Percentiles rank a stretch among this genome's conserved stretches.
phyloP scores from a whole-genome alignment of 371 early-diverging fungal genomes.

The Apophysomyces sp. region DNA sequence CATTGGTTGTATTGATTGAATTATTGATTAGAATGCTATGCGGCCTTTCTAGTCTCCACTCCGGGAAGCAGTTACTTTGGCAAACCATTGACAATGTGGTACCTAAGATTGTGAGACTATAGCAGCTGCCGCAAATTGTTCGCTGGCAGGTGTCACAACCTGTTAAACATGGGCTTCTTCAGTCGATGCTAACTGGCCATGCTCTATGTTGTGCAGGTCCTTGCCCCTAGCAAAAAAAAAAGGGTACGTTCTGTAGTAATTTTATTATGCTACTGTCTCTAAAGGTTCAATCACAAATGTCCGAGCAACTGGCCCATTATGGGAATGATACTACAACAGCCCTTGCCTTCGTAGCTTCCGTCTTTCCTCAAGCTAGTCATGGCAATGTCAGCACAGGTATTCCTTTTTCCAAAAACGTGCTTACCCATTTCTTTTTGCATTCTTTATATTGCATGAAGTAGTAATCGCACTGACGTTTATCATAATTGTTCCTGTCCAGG shows the following conservation, averaged over 20 bases:
- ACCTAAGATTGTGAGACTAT: too few species aligned
- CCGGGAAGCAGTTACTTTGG: too few species aligned
- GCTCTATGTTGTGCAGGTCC: too few species aligned
- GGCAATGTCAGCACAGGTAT: not conserved
- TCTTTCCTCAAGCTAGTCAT: constrained; percentile 34
- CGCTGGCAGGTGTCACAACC: too few species aligned
- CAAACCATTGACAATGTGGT: too few species aligned
- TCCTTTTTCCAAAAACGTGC: not conserved
- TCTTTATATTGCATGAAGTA: constrained; percentile 64
- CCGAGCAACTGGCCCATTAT: not conserved
- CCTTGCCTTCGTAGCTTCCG: constrained; percentile 40
- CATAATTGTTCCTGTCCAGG: constrained; percentile 60
- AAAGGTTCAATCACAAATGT: not conserved
- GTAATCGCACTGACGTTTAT: constrained; percentile 57
- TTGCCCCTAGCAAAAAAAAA: too few species aligned
- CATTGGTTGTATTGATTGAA: too few species aligned
- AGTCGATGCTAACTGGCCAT: too few species aligned
- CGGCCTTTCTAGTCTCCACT: too few species aligned
- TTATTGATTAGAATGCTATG: too few species aligned
- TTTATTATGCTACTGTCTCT: not conserved
- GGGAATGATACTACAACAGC: constrained; percentile 18
- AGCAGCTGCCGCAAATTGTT: too few species aligned
- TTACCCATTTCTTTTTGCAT: constrained; percentile 73
- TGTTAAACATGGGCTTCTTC: too few species aligned
- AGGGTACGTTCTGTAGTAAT: not conserved